phyloP scores from a whole-genome alignment of 1,284 basidiomycete genomes.

The Boletellus deceptivus region DNA sequence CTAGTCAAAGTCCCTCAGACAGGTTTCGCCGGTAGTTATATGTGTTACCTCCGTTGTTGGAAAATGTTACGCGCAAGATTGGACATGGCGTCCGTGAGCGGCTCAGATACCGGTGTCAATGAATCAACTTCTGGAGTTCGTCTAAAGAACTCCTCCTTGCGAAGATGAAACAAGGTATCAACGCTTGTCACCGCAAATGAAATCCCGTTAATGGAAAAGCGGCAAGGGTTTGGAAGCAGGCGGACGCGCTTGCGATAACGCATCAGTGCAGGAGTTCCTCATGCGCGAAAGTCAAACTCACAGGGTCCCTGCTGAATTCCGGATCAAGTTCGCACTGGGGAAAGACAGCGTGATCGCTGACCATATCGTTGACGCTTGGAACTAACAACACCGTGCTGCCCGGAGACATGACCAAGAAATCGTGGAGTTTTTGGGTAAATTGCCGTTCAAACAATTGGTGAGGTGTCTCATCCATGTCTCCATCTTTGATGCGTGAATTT shows the following conservation, averaged over 20 bases:
- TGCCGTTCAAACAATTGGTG: slow-evolving; percentile 67
- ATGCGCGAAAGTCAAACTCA: slow-evolving; percentile 31
- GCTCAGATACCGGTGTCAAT: slow-evolving; percentile 41
- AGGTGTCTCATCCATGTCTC: slow-evolving; percentile 68
- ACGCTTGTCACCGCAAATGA: slow-evolving; percentile 78
- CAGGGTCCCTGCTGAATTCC: slow-evolving; percentile 45
- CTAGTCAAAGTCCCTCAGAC: slow-evolving; percentile 38
- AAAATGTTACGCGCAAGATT: slow-evolving; percentile 79
- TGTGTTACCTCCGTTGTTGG: slow-evolving; percentile 75
- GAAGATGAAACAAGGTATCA: slow-evolving; percentile 87
- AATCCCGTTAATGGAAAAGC: slow-evolving; percentile 83
- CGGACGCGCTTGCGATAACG: slow-evolving; percentile 57
- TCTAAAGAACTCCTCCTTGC: slow-evolving; percentile 80
- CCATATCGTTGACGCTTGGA: slow-evolving; percentile 80
- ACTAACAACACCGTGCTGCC: slow-evolving; percentile 74
- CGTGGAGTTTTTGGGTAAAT: slow-evolving; percentile 59
- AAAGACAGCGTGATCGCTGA: slow-evolving; percentile 80
- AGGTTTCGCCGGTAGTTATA: neutral
- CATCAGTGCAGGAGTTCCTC: neutral
- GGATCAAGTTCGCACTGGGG: slow-evolving; percentile 78
- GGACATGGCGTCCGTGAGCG: slow-evolving; percentile 71
- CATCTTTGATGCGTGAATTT: slow-evolving; percentile 72
- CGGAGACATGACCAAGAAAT: slow-evolving; percentile 62
- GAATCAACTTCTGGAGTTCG: slow-evolving; percentile 64
- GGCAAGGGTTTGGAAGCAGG: slow-evolving; percentile 84